phyloP scores from a whole-genome alignment of 495 filamentous ascomycete species.

The Aspergillus indologenus region DNA sequence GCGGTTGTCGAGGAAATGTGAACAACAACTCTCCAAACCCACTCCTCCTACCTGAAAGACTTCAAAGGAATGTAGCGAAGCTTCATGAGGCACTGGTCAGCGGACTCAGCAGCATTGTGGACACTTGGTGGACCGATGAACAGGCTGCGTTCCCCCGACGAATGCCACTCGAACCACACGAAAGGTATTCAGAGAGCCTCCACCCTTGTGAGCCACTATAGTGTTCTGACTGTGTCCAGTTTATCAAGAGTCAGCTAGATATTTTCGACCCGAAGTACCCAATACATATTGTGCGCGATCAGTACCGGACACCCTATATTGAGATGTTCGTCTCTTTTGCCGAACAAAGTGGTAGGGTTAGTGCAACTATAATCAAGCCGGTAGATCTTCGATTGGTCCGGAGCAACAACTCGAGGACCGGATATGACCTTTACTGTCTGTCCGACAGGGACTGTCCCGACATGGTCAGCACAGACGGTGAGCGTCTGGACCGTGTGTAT shows the following conservation, averaged over 20 bases:
- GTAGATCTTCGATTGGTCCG: constrained; percentile 9
- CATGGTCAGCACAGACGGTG: background rate
- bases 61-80: background rate
- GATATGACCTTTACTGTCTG: constrained; percentile 11
- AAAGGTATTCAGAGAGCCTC: constrained; percentile 5
- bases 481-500: constrained; percentile 7
- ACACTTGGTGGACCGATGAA: constrained; percentile 37
- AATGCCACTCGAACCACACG: constrained; percentile 32
- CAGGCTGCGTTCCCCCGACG: constrained; percentile 27
- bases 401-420: background rate
- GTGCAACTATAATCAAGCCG: constrained; percentile 5
- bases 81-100: constrained; percentile 23
- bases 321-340: constrained; percentile 24
- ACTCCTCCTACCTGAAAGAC: background rate
- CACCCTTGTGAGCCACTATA: background rate
- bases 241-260: constrained; percentile 14
- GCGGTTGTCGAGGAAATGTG: background rate
- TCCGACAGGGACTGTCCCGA: background rate
- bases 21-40: constrained; percentile 3
- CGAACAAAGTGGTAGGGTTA: constrained; percentile 13
- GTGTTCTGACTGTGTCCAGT: background rate
- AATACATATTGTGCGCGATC: constrained; percentile 26
- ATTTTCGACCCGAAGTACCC: constrained; percentile 23
- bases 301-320: constrained; percentile 21
- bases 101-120: constrained; percentile 34